These are phyloP conservation scores for Paulownia fortunei DNA, from an alignment of 257 asterid species.

Conservation along the genomic window DNA sequence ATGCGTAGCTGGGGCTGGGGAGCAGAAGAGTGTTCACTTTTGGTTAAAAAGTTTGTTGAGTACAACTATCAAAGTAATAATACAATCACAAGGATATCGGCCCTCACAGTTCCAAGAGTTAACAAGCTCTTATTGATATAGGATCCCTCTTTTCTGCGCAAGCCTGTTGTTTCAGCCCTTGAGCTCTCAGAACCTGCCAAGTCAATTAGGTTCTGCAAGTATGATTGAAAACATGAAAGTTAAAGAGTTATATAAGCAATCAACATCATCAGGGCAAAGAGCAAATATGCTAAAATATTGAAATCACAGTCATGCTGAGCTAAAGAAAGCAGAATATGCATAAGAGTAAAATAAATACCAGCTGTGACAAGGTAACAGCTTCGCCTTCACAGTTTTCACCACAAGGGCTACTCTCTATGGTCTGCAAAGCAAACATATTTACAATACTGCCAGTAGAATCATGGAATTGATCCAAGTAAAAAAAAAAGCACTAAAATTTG, in stretches of 20 bases:
- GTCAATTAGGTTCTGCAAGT: conserved; percentile 96
- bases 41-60: conserved; percentile 18
- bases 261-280: conserved; percentile 31
- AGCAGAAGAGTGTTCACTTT: conserved; percentile 15
- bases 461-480: conserved; percentile 25
- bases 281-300: conserved; percentile 22
- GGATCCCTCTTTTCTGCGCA: conserved; percentile 96
- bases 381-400: conserved; percentile 88
- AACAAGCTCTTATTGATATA: conserved; percentile 96
- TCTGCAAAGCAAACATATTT: conserved; percentile 59
- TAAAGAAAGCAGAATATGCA: conserved; percentile 23
- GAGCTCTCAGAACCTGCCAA: conserved; percentile 99
- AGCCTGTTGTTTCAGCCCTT: conserved; percentile 88
- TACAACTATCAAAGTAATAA: conserved; percentile 39
- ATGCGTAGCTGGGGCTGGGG: conserved; percentile 12
- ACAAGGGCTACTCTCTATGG: conserved; percentile 96
- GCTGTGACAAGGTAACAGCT: conserved; percentile 93
- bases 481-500: conserved; percentile 15
- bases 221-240: conserved; percentile 33
- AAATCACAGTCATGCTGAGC: not conserved
- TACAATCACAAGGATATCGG: conserved; percentile 42
- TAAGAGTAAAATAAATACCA: conserved; percentile 55
- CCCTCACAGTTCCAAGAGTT: conserved; percentile 99
- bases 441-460: conserved; percentile 32
- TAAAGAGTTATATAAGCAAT: conserved; percentile 30